Evolutionary conservation across 805 yeast species (phyloP), one percentile per base, ranked within the genome.

Genomic region (Scheffersomyces ergatensis): DNA sequence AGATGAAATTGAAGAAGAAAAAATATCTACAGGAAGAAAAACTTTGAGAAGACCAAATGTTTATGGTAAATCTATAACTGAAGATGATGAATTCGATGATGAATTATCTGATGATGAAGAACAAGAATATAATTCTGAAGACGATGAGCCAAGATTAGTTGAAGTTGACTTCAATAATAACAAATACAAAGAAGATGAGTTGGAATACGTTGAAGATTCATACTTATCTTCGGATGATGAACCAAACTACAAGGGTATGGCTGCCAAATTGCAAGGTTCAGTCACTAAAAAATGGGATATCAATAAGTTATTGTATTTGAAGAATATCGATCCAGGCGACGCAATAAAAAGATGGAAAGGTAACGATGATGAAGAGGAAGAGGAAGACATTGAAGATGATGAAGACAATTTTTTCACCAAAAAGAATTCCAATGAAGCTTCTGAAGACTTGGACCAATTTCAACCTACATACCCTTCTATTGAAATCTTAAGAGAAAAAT

Each of bases 301-400:
- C 46, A 82, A 83, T 51, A 87, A 85, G 55, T 66, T 92, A 41
- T 67, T 93, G 4, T 92, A 93, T 60, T 74, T 85, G 78, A 81
- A 83, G 42, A 84, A 87, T 50, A 72, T 89, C 32, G 78, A 80
- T 11, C 90, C 97, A 0, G 70, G 65, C 1, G 93, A 85, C 47
- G 93, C 77, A 25, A 69, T 88, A 35, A 68, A 67, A 31, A 76
- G 90, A 62, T 87, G 95, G 95, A 78, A 62, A 49, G 71, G 76
- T n/a, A 70, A 67, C 8, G 72, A 68, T 3, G 66, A 63, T 5
- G 62, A 70, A 51, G 53, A 62, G n/a, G 63, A 61, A 20, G 75
- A 67, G 13, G 74, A 66, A 16, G 72, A 62, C 13, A 57, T 54
- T 18, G 69, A 65, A 0, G 74, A 68, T n/a, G 83, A 77, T 12